Percentiles rank a stretch among this genome's conserved stretches.
Evolutionary conservation across 306 rosid species (phyloP).

Genomic region (Acacia confusa): DNA sequence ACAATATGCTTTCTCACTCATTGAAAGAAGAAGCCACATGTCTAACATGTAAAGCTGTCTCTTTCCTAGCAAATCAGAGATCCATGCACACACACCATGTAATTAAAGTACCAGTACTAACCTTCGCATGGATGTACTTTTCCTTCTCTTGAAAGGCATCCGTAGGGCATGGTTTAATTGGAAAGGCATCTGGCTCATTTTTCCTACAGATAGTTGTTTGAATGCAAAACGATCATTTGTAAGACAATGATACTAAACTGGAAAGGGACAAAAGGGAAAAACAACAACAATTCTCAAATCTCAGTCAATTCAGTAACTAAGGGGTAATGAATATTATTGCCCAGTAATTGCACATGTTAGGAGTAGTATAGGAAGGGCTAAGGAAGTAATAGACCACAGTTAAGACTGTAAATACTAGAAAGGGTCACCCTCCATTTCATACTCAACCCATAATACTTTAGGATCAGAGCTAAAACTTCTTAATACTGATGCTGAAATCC

Average conservation of each 20-base stretch:
- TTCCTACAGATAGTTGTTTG: conserved; percentile 50
- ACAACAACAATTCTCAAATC: not conserved
- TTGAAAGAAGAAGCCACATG: conserved; percentile 10
- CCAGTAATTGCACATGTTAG: not conserved
- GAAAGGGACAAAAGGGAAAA: not conserved
- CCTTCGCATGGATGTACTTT: conserved; percentile 93
- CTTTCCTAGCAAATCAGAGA: conserved; percentile 4
- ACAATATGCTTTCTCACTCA: conserved; percentile 4
- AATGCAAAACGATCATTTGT: conserved; percentile 5
- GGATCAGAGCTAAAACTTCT: not conserved
- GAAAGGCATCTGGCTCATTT: conserved; percentile 41
- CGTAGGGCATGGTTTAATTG: conserved; percentile 62
- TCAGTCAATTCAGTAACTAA: not conserved
- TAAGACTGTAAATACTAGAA: not conserved
- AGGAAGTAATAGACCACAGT: not conserved
- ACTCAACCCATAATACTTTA: not conserved
- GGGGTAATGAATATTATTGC: not conserved
- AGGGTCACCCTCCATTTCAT: not conserved
- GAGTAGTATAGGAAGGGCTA: not conserved
- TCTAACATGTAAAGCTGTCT: conserved; percentile 21
- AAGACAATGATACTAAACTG: not conserved
- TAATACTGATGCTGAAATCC: not conserved
- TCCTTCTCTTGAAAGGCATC: conserved; percentile 71
- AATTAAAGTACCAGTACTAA: conserved; percentile 31
- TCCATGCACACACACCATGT: not conserved